Conservation (phyloP, 352 stramenopile genomes). For the Hyaloperonospora brassicae region DNA sequence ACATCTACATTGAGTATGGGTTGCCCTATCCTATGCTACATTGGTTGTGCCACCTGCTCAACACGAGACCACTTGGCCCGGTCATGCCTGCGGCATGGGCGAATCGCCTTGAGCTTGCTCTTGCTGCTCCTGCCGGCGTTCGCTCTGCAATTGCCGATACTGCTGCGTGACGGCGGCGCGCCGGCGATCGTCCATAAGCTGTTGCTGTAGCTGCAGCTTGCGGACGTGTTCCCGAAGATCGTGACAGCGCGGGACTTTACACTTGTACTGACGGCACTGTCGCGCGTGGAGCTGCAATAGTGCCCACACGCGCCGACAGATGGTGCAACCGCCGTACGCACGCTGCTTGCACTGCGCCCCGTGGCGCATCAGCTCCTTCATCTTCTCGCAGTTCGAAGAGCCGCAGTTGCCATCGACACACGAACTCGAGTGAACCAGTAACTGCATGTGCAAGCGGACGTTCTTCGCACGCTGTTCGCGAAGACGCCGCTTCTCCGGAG, state of each 20-base stretch:
- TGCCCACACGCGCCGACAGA: constrained; percentile 95
- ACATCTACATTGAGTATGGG: constrained; percentile 28
- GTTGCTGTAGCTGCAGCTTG: constrained; percentile 94
- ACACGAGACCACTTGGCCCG: no score
- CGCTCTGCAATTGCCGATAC: constrained; percentile 76
- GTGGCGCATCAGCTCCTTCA: constrained; percentile 97
- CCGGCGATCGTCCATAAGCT: constrained; percentile 96
- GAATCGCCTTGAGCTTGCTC: constrained; percentile 30
- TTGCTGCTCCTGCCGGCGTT: constrained; percentile 31
- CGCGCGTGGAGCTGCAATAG: constrained; percentile 95
- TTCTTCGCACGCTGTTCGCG: constrained; percentile 89
- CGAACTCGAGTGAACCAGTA: constrained; percentile 94
- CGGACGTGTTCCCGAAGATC: constrained; percentile 92
- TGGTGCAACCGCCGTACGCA: constrained; percentile 89
- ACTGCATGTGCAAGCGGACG: constrained; percentile 96
- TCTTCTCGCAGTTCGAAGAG: constrained; percentile 97
- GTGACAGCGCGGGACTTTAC: constrained; percentile 94
- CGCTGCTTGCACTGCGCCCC: constrained; percentile 89
- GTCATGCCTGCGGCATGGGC: constrained; percentile 29
- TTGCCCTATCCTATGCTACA: constrained; percentile 39
- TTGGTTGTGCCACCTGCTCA: constrained; percentile 10
- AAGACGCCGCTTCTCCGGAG: constrained; percentile 53
- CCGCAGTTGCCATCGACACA: constrained; percentile 89
- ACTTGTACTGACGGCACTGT: constrained; percentile 91
- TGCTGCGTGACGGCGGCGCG: constrained; percentile 83